phyloP scores from a whole-genome alignment of 2,329 filamentous ascomycete genomes.

The Verticillium nubilum region DNA sequence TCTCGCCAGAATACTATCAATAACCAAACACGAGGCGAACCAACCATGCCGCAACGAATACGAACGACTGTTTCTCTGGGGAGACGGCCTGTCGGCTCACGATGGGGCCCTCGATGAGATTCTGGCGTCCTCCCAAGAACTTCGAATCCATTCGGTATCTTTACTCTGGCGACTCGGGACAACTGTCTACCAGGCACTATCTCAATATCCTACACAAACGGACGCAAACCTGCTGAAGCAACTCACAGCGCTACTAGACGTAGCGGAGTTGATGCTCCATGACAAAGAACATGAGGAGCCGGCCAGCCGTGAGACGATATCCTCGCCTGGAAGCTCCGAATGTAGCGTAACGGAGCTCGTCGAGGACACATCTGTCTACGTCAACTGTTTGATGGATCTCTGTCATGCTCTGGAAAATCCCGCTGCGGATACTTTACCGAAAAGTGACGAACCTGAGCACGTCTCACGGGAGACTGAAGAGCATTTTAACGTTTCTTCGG shows the following conservation, averaged over 20 bases:
- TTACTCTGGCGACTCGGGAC: background rate
- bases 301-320: background rate
- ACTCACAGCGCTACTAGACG: background rate
- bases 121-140: background rate
- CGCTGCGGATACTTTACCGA: background rate
- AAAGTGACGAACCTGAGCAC: background rate
- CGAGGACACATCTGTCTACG: background rate
- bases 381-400: slow-evolving; percentile 6
- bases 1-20: background rate
- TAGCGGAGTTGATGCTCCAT: background rate
- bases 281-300: background rate
- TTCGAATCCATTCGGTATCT: background rate
- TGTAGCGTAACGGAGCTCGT: background rate
- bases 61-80: slow-evolving; percentile 1
- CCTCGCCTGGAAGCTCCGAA: background rate
- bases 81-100: background rate
- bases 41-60: background rate
- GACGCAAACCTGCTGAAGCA: background rate
- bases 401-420: slow-evolving; percentile 3
- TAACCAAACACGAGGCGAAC: background rate
- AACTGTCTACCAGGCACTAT: background rate
- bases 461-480: background rate
- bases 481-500: slow-evolving; percentile 1
- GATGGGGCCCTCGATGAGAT: background rate
- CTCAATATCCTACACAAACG: background rate